Evolutionary conservation across 768 basidiomycete species (phyloP), one percentile per base, ranked within the genome.

Genomic region (Lactarius psammicola): DNA sequence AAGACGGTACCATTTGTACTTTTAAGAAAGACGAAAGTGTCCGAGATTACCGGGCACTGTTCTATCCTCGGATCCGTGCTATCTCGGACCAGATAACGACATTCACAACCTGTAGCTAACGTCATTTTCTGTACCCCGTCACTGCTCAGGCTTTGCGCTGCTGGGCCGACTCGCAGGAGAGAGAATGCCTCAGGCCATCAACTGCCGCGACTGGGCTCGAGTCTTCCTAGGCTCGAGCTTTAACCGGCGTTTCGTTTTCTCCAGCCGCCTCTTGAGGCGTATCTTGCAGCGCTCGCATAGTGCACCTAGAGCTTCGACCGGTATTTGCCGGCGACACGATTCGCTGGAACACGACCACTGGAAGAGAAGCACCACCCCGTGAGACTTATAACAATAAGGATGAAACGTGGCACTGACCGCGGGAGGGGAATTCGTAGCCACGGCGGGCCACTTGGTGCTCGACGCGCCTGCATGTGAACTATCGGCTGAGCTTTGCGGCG

Each of bases 211-310:
- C n/a, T n/a, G 33, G 8, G 56, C 9, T 53, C 60, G n/a, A 18
- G 40, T 23, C 51, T 51, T 68, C 57, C 64, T 67, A 42, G 81
- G 80, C 66, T 80, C 80, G 2, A 85, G 76, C 67, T 77, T 81
- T 64, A 78, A 79, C 40, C 79, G 75, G 57, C 79, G 75, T 72
- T 80, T 83, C 57, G 77, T 75, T 73, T 76, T 78, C 42, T 74
- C 77, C 68, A 79, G 78, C 23, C 76, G 78, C 68, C 78, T 81
- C 78, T 80, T 84, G 62, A 84, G 74, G 44, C 78, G 76, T 33
- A 72, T 51, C 66, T 76, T 77, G 69, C 84, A 84, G 53, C 77
- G 78, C 17, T 78, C 78, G 65, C 83, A 85, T 40, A 83, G 64
- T 7, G 74, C 72, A 26, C 78, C 77, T 0, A 57, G 17, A 9